Evolutionary conservation across 2,329 filamentous ascomycete species (phyloP).

Genomic region (Fusarium sp.): DNA sequence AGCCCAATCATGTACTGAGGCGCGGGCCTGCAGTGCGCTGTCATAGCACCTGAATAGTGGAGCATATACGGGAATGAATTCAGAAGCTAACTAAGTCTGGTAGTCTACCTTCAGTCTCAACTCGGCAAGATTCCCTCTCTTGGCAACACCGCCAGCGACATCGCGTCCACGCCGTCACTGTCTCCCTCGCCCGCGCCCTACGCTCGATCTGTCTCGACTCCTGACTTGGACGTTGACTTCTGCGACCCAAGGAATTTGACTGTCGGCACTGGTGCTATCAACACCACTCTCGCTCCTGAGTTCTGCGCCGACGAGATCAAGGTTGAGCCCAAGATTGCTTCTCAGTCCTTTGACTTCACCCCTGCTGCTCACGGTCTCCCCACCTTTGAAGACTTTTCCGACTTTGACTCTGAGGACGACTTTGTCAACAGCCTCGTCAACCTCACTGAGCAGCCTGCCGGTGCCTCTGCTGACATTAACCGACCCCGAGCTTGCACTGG

Average conservation of each 20-base stretch:
- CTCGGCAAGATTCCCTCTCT: constrained; percentile 66
- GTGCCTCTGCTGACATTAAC: constrained; percentile 66
- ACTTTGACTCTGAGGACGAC: constrained; percentile 91
- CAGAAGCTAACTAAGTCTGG: constrained; percentile 52
- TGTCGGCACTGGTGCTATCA: constrained; percentile 67
- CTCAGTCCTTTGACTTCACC: constrained; percentile 64
- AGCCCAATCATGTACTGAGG: constrained; percentile 31
- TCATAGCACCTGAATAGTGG: constrained; percentile 40
- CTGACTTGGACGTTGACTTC: constrained; percentile 80
- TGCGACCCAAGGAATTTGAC: constrained; percentile 93
- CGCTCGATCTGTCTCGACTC: constrained; percentile 72
- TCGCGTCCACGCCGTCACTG: constrained; percentile 81
- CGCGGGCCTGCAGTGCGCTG: constrained; percentile 38
- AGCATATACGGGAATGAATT: constrained; percentile 33
- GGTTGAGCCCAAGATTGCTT: constrained; percentile 61
- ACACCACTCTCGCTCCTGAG: constrained; percentile 65
- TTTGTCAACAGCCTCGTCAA: constrained; percentile 78
- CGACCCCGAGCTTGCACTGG: constrained; percentile 75
- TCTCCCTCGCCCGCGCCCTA: constrained; percentile 88
- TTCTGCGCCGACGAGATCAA: constrained; percentile 74
- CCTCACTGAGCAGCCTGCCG: constrained; percentile 61
- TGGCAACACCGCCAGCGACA: constrained; percentile 73
- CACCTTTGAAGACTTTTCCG: constrained; percentile 85
- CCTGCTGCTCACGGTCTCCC: constrained; percentile 69
- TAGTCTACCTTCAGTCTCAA: constrained; percentile 64